Base-by-base conservation (phyloP, 148 eudicot genomes). In the Chenopodium quinoa region DNA sequence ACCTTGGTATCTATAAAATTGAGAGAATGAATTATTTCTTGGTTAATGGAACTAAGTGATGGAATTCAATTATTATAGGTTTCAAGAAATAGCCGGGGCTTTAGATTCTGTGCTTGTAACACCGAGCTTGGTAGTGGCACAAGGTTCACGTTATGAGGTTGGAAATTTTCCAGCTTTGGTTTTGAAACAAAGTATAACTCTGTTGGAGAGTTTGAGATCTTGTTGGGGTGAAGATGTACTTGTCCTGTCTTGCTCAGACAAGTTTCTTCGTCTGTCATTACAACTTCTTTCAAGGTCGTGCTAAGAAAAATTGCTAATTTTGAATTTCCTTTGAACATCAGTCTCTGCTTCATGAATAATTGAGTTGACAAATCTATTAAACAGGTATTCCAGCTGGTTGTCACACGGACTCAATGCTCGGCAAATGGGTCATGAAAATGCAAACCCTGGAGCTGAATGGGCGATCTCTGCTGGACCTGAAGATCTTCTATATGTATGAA, bases 81-180 rank as follows among this genome's bases (percentile, higher is more conserved):
- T 96, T 87, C 99, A 96, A 85, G 99, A 96, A 90, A 94, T 96
- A 63, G 99, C 99, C 76, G 95, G 97, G 77, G 85, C 95, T 32
- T 87, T 96, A 87, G 99, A 96, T 90, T 90, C 98, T 82, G 93
- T 92, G 48, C 95, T 96, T 83, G 69, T 75, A 74, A 82, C 82
- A 82, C 81, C 89, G 80, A 87, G 81, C 77, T 88, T 94, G 72
- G 84, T 77, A 60, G 91, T 90, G 73, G 80, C 82, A 63, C 85
- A 87, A 74, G 81, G 72, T 86, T 80, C 86, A 79, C 63, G 80
- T 82, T 62, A 89, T 82, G 88, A 84, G 54, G 81, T 77, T 76
- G 87, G 81, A 65, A 78, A 82, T 31, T 70, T 84, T 81, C 84
- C 83, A 73, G 88, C 81, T 75, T 82, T 96, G 75, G 78, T 88